Percentiles rank a stretch among this genome's conserved stretches.
Evolutionary conservation across 371 early-diverging fungal genomes (phyloP).

Genomic region (Dichotomocladium elegans): DNA sequence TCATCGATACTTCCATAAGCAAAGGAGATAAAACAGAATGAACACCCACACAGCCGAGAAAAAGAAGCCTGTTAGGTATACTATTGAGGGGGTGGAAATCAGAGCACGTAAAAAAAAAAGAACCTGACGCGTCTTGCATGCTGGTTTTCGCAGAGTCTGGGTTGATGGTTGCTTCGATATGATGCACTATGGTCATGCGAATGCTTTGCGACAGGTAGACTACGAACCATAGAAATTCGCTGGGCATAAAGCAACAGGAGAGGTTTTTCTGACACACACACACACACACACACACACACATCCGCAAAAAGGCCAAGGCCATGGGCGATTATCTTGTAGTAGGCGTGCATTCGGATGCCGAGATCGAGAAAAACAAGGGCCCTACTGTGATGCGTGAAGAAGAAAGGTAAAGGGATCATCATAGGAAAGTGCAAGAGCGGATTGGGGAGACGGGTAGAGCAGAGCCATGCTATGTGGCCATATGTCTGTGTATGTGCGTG

Average conservation of each 20-base stretch:
- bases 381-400: conserved; percentile 94
- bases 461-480: no score
- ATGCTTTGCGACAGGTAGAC: conserved; percentile 88
- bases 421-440: background rate
- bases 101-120: no score
- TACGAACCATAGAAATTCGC: background rate
- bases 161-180: conserved; percentile 96
- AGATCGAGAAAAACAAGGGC: conserved; percentile 91
- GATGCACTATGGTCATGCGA: conserved; percentile 96
- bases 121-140: no score
- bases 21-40: no score
- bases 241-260: background rate
- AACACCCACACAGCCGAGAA: no score
- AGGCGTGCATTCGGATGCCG: conserved; percentile 93
- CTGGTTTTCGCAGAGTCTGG: conserved; percentile 64
- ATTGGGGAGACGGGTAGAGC: background rate
- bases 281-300: no score
- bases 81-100: no score
- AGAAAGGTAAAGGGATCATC: conserved; percentile 73
- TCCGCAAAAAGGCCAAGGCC: conserved; percentile 73
- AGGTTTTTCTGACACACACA: no score
- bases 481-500: background rate
- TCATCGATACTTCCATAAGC: no score
- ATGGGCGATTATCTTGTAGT: conserved; percentile 94
- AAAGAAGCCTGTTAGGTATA: no score